Evolutionary conservation across 148 eudicot species (phyloP).

Genomic region (Chenopodium quinoa): DNA sequence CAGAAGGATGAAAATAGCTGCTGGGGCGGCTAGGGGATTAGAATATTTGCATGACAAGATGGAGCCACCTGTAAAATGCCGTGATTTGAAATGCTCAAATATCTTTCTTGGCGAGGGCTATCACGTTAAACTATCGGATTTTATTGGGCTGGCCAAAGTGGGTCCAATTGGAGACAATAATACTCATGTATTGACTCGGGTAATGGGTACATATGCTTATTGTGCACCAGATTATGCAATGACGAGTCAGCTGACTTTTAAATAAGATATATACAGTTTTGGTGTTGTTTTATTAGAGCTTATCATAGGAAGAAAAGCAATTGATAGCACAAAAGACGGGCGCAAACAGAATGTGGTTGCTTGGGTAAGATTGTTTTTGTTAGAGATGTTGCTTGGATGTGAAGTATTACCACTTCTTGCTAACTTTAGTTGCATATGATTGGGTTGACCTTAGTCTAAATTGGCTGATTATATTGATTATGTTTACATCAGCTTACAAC

Average conservation of each 20-base stretch:
- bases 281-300: constrained; percentile 83
- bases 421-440: neutral
- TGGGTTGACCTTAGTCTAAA: neutral
- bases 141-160: constrained; percentile 70
- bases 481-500: neutral
- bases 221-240: constrained; percentile 89
- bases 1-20: constrained; percentile 84
- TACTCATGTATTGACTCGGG: constrained; percentile 83
- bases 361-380: constrained; percentile 56
- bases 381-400: neutral
- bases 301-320: constrained; percentile 74
- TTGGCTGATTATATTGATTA: neutral
- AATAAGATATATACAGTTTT: constrained; percentile 79
- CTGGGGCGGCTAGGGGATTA: constrained; percentile 87
- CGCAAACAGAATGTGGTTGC: constrained; percentile 66
- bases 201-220: constrained; percentile 87
- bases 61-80: constrained; percentile 77
- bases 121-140: constrained; percentile 74
- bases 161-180: constrained; percentile 70
- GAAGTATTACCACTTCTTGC: neutral
- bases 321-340: constrained; percentile 35
- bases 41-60: constrained; percentile 80
- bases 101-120: constrained; percentile 71
- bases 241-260: constrained; percentile 89
- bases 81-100: constrained; percentile 86